phyloP scores from a whole-genome alignment of 2,329 filamentous ascomycete species.

The Annulohypoxylon truncatum region DNA sequence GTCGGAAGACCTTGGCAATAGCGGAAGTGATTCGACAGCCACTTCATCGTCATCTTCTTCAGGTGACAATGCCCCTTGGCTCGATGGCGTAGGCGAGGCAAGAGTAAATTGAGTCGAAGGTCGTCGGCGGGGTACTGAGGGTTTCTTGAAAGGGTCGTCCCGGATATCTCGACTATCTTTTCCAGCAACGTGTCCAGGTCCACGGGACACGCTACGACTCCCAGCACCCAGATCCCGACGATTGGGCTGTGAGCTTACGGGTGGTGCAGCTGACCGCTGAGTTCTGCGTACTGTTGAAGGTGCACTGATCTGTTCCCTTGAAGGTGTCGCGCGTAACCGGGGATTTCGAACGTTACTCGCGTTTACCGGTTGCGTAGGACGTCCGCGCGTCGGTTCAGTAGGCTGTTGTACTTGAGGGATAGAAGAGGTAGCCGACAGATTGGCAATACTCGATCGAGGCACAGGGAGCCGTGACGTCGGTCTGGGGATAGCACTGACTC shows the following conservation, averaged over 20 bases:
- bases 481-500: slow-evolving; percentile 46
- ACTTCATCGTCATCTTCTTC: slow-evolving; percentile 35
- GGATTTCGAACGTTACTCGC: slow-evolving; percentile 36
- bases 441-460: slow-evolving; percentile 45
- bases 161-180: slow-evolving; percentile 33
- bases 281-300: slow-evolving; percentile 43
- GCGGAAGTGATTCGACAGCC: slow-evolving; percentile 41
- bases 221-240: slow-evolving; percentile 33
- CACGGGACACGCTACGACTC: slow-evolving; percentile 41
- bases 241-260: slow-evolving; percentile 41
- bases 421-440: slow-evolving; percentile 26
- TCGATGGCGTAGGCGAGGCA: slow-evolving; percentile 27
- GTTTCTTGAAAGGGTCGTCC: slow-evolving; percentile 42
- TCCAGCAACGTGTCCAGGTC: slow-evolving; percentile 27
- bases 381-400: slow-evolving; percentile 35
- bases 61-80: slow-evolving; percentile 23
- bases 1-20: slow-evolving; percentile 37
- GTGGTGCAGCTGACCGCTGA: slow-evolving; percentile 38
- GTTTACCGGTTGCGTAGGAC: slow-evolving; percentile 35
- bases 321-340: slow-evolving; percentile 44
- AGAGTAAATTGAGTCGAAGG: slow-evolving; percentile 43
- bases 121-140: slow-evolving; percentile 36
- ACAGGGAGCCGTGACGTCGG: slow-evolving; percentile 50
- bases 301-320: slow-evolving; percentile 45
- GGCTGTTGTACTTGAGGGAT: slow-evolving; percentile 20